phyloP scores from a whole-genome alignment of 2,329 filamentous ascomycete genomes.

The Colletotrichum spaethianum region DNA sequence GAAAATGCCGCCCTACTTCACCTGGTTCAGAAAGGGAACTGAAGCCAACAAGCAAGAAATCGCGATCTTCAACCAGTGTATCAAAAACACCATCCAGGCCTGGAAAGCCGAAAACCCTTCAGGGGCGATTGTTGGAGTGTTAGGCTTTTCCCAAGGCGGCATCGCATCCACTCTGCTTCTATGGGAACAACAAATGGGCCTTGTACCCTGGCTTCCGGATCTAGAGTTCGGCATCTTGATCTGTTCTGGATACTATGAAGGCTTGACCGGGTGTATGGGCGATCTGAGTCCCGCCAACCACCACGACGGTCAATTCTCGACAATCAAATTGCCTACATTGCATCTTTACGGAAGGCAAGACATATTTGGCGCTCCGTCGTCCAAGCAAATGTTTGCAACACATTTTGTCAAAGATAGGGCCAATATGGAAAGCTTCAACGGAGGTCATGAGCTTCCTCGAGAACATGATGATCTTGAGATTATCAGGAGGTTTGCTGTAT shows the following conservation, averaged over 20 bases:
- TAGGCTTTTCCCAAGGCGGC: conserved; percentile 20
- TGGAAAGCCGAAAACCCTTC: conserved; percentile 10
- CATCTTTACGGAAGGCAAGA: conserved; percentile 22
- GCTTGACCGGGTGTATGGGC: background rate
- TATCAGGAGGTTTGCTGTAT: too few relatives aligned
- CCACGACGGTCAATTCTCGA: background rate
- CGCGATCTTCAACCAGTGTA: conserved; percentile 7
- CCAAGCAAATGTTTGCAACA: conserved; percentile 5
- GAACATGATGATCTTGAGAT: too few relatives aligned
- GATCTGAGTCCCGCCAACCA: background rate
- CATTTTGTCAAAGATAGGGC: background rate
- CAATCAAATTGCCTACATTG: conserved; percentile 3
- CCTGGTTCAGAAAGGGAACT: conserved; percentile 14
- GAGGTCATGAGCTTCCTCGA: too few relatives aligned
- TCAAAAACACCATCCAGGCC: conserved; percentile 6
- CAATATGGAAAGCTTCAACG: too few relatives aligned
- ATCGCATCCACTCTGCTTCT: background rate
- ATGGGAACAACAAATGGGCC: conserved; percentile 1
- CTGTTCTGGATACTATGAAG: conserved; percentile 11
- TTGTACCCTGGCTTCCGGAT: conserved; percentile 17
- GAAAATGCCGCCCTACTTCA: conserved; percentile 4
- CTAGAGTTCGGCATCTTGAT: conserved; percentile 17
- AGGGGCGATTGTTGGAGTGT: conserved; percentile 8
- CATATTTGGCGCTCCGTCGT: background rate
- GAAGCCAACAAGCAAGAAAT: conserved; percentile 3